Base-by-base conservation (phyloP, 2,329 filamentous ascomycete species). In the Dothistroma pini region DNA sequence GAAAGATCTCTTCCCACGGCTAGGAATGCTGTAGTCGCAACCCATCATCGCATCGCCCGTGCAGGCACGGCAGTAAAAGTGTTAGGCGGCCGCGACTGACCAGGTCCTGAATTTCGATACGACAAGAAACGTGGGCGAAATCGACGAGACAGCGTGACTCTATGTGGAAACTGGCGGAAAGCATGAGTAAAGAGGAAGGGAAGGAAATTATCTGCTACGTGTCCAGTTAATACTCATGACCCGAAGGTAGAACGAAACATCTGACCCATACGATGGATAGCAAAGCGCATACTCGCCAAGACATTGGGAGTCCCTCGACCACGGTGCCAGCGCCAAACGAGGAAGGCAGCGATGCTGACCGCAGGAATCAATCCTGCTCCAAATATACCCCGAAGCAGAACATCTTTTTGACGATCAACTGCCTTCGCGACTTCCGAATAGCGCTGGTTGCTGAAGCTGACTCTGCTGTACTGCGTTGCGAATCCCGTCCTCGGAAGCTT, bases 391-490 rank as follows among this genome's bases (percentile, higher is more conserved):
- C 68, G 58, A 6, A 71, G 35, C 62, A 78, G 58, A 11, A 76
- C 61, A 53, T 78, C 79, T 2, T 88, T 86, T 74, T 96, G 92
- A 58, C 83, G 77, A 58, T 88, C 83, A 59, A 89, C 91, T 66
- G 83, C 84, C 44, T 78, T 80, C 35, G 91, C 83, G 3, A 97
- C 89, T 63, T 96, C 88, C 0, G 89, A 90, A 75, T 99, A 99
- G 21, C 90, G 81, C 77, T 96, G 89, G 70, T 96, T 97, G 61
- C 91, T 91, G 74, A 99, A 99, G 68, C 92, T 96, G 9, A 99
- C 88, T 21, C 93, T 84, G 0, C 89, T 87, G 73, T 99, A 99
- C 77, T 96, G 91, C 1, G 95, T 99, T 72, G 89, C 86, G 87
- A 93, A 97, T 0, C 93, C 95, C 12, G 93, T 76, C 29, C 82